A percentile compares a stretch with the other conserved stretches of the same genome.
Conservation (phyloP, 805 yeast species). For the Hanseniaspora meyeri region DNA sequence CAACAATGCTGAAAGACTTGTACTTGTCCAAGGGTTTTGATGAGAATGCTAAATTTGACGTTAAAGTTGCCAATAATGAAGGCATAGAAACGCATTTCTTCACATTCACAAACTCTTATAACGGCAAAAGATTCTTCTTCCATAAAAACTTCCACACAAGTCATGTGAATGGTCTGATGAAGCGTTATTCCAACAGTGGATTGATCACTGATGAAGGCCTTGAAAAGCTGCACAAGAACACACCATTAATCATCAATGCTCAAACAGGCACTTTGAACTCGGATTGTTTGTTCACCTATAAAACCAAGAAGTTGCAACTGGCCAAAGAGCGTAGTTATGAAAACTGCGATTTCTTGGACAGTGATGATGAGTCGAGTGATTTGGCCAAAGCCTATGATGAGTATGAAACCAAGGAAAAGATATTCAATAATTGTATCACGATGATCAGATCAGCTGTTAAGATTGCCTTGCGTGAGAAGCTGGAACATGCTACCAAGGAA, state of each 20-base stretch:
- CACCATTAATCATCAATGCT: neutral
- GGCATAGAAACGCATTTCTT: neutral
- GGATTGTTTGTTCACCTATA: neutral
- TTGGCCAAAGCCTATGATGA: slow-evolving; percentile 19
- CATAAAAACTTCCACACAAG: neutral
- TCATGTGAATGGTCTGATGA: neutral
- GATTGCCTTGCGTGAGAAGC: slow-evolving; percentile 58
- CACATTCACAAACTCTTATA: neutral
- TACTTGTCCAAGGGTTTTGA: slow-evolving; percentile 3
- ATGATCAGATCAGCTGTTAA: slow-evolving; percentile 72
- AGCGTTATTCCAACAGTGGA: neutral
- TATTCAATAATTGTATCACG: slow-evolving; percentile 61
- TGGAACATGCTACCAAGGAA: slow-evolving; percentile 65
- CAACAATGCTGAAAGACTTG: neutral
- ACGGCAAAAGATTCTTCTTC: neutral
- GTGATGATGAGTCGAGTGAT: slow-evolving; percentile 21
- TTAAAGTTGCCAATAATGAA: slow-evolving; percentile 15
- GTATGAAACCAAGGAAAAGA: slow-evolving; percentile 34
- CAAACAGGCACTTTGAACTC: neutral
- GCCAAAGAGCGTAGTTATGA: slow-evolving; percentile 20
- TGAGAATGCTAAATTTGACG: slow-evolving; percentile 20
- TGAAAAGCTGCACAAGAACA: neutral
- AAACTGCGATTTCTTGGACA: slow-evolving; percentile 24
- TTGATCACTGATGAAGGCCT: neutral
- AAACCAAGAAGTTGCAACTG: neutral